Evolutionary conservation across 768 basidiomycete genomes (phyloP).

Genomic region (Russula sp.): DNA sequence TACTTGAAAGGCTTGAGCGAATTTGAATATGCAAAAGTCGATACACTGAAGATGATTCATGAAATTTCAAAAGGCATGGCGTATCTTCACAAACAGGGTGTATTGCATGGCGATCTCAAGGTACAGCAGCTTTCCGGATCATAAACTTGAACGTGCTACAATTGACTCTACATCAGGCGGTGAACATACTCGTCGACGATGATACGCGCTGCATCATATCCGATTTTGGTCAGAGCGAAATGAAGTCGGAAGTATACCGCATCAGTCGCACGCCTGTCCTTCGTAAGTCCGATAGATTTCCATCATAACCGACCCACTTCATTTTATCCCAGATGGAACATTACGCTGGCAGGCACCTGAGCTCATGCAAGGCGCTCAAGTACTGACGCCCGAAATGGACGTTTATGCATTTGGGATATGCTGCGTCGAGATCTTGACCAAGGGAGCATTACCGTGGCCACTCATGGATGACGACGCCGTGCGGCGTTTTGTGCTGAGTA

Average conservation of each 20-base stretch:
- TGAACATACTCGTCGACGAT: constrained; percentile 76
- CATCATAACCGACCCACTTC: constrained; percentile 21
- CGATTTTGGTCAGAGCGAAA: constrained; percentile 81
- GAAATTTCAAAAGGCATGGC: constrained; percentile 81
- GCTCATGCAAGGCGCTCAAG: constrained; percentile 48
- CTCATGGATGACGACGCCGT: constrained; percentile 51
- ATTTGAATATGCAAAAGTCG: constrained; percentile 38
- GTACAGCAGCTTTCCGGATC: constrained; percentile 38
- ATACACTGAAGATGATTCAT: constrained; percentile 59
- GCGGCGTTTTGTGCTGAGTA: constrained; percentile 50
- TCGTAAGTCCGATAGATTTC: constrained; percentile 30
- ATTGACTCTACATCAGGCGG: constrained; percentile 43
- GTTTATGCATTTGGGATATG: constrained; percentile 68
- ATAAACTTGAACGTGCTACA: neutral
- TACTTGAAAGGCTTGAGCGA: constrained; percentile 46
- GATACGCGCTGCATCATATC: constrained; percentile 65
- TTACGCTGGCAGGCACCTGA: constrained; percentile 74
- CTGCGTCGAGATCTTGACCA: constrained; percentile 60
- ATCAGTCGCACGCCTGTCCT: constrained; percentile 48
- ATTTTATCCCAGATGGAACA: constrained; percentile 43
- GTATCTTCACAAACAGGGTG: constrained; percentile 65
- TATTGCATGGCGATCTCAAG: constrained; percentile 82
- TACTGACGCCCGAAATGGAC: constrained; percentile 55
- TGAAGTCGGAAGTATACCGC: constrained; percentile 67
- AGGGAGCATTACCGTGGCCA: constrained; percentile 61